These are phyloP conservation scores for Pulveroboletus sp. DNA, from an alignment of 768 basidiomycete species.

Conservation along the genomic window DNA sequence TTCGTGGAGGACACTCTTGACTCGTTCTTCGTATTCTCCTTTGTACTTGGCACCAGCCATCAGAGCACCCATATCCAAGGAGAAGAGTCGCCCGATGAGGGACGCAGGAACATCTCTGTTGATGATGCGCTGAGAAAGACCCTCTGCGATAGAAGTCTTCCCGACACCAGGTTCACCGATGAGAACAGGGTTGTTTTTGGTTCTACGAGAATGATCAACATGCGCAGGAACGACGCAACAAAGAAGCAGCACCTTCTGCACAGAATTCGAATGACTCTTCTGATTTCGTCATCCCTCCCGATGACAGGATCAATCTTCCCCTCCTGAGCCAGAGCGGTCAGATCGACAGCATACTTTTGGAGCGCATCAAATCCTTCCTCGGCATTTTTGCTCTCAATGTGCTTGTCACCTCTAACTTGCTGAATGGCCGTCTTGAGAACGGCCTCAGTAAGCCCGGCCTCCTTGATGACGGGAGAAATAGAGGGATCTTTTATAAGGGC, in stretches of 20 bases:
- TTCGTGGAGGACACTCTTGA: slow-evolving; percentile 90
- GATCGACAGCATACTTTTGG: slow-evolving; percentile 82
- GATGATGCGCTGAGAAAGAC: slow-evolving; percentile 92
- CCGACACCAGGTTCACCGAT: slow-evolving; percentile 96
- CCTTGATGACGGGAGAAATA: slow-evolving; percentile 70
- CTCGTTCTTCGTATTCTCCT: slow-evolving; percentile 95
- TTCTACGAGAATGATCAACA: slow-evolving; percentile 45
- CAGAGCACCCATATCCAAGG: slow-evolving; percentile 93
- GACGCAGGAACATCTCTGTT: slow-evolving; percentile 86
- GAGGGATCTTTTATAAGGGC: slow-evolving; percentile 76
- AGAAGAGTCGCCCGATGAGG: slow-evolving; percentile 71
- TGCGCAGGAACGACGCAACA: background rate
- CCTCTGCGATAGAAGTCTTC: slow-evolving; percentile 94
- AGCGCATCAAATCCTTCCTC: slow-evolving; percentile 94
- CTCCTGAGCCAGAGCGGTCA: slow-evolving; percentile 84
- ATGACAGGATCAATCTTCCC: slow-evolving; percentile 97
- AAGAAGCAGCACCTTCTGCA: slow-evolving; percentile 59
- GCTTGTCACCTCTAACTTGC: slow-evolving; percentile 77
- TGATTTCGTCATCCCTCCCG: slow-evolving; percentile 89
- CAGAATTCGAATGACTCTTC: slow-evolving; percentile 79
- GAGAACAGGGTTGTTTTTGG: slow-evolving; percentile 96
- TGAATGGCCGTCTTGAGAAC: slow-evolving; percentile 74
- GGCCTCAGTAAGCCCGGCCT: slow-evolving; percentile 68
- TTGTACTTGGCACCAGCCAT: slow-evolving; percentile 94
- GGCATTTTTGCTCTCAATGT: slow-evolving; percentile 81